Conservation (phyloP, 2,329 filamentous ascomycete genomes). For the Aspergillus fischeri region DNA sequence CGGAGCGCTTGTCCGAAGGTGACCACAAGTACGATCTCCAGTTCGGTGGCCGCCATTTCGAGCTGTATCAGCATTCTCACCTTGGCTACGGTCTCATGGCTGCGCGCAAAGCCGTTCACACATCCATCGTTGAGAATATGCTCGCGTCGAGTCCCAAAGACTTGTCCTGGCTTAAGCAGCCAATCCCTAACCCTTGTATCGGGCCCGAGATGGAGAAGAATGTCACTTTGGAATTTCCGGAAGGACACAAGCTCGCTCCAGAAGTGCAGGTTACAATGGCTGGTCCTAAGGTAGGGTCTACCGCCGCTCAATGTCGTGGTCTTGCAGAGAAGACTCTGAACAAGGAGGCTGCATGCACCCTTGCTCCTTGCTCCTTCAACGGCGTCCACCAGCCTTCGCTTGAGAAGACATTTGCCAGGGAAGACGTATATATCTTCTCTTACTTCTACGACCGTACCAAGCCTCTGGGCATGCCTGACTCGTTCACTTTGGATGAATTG, state of each 20-base stretch:
- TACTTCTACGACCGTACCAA: slow-evolving; percentile 97
- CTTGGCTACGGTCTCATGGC: slow-evolving; percentile 95
- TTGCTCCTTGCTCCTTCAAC: slow-evolving; percentile 97
- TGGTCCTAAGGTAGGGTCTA: slow-evolving; percentile 65
- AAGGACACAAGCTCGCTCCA: slow-evolving; percentile 61
- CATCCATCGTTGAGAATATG: slow-evolving; percentile 67
- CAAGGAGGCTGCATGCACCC: slow-evolving; percentile 76
- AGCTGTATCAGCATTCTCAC: slow-evolving; percentile 96
- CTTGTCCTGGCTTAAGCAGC: slow-evolving; percentile 63
- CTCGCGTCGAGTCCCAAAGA: slow-evolving; percentile 59
- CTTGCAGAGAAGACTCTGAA: slow-evolving; percentile 85
- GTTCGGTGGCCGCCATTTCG: slow-evolving; percentile 87
- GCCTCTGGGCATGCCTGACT: slow-evolving; percentile 96
- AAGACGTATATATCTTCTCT: slow-evolving; percentile 94
- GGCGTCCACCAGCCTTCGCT: slow-evolving; percentile 91
- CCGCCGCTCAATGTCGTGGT: slow-evolving; percentile 82
- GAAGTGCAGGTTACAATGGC: slow-evolving; percentile 76
- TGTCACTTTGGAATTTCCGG: slow-evolving; percentile 67
- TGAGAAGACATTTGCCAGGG: slow-evolving; percentile 82
- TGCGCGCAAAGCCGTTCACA: slow-evolving; percentile 82
- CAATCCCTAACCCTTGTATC: slow-evolving; percentile 82
- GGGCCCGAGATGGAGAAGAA: slow-evolving; percentile 71
- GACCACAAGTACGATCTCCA: slow-evolving; percentile 93
- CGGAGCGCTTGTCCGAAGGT: slow-evolving; percentile 76
- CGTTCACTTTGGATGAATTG: slow-evolving; percentile 87